Base-by-base conservation (phyloP, 306 rosid species). In the Crotalaria pallida region DNA sequence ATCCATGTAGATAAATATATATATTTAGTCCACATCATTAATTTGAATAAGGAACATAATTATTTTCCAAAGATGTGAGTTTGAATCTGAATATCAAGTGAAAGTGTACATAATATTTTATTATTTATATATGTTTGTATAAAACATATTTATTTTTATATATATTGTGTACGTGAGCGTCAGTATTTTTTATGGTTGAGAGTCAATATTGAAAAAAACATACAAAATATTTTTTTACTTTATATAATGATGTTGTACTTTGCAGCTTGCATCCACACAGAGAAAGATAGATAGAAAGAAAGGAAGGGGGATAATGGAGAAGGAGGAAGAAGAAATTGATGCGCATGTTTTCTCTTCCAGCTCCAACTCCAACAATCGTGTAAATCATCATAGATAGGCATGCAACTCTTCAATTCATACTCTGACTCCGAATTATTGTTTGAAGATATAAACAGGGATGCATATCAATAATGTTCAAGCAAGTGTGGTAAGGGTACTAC, bases 381-480 rank as follows among this genome's bases (percentile, higher is more conserved):
- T 23, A 24, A 22, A 55, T 3, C 40, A 26, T 19, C 5, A 34
- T 7, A 23, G 11, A 49, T n/a, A 31, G 33, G 21, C 19, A 22
- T 58, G 23, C 10, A 9, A 11, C 12, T 12, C 33, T 5, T 41
- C 0, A 3, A 5, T 5, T 41, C 0, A 3, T 10, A 18, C 31
- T 66, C 43, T 13, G 38, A 36, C 18, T 55, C 38, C 64, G n/a
- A 10, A 2, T 38, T 40, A 2, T 38, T 40, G 45, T 58, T 57
- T 26, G 15, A 19, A 21, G 59, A 69, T 15, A 38, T 2, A n/a
- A n/a, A n/a, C 5, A 21, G 53, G 34, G 51, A 24, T 17, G 47
- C 65, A 36, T 24, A 60, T 29, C n/a, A n/a, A n/a, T 41, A 59
- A 12, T 73, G 65, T 72, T 79, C 76, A 51, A 67, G 58, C 36